Conservation (phyloP, 805 yeast genomes). For the Kockiozyma suomiensis region DNA sequence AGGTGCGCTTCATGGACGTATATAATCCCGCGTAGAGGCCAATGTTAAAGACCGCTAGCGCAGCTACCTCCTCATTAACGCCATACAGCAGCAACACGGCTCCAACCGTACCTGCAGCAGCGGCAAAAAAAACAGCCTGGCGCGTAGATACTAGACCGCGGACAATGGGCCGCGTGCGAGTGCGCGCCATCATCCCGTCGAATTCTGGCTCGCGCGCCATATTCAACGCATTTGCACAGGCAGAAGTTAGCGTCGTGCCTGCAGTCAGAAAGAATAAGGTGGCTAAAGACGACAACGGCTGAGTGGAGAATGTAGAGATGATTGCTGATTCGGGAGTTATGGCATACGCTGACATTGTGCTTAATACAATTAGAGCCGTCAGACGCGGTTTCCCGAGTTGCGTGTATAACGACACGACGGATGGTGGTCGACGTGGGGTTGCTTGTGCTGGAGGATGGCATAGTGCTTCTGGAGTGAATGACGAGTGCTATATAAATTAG, state of each 20-base stretch:
- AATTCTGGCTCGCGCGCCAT: constrained; percentile 95
- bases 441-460: constrained; percentile 15
- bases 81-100: constrained; percentile 69
- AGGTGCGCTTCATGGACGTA: constrained; percentile 83
- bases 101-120: constrained; percentile 70
- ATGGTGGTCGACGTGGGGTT: constrained; percentile 11
- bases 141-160: constrained; percentile 71
- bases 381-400: constrained; percentile 89
- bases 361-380: constrained; percentile 82
- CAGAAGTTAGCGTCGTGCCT: constrained; percentile 87
- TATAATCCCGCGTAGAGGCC: constrained; percentile 85
- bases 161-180: constrained; percentile 87
- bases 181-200: constrained; percentile 84
- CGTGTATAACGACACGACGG: constrained; percentile 49
- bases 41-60: constrained; percentile 78
- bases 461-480: constrained; percentile 2
- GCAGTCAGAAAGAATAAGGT: constrained; percentile 71
- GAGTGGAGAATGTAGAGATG: constrained; percentile 2
- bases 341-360: constrained; percentile 93
- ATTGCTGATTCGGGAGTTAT: constrained; percentile 71
- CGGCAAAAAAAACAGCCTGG: constrained; percentile 84
- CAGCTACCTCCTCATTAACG: constrained; percentile 82
- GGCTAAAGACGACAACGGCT: constrained; percentile 36
- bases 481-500: background rate
- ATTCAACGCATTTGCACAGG: constrained; percentile 94